These are phyloP conservation scores for Rhodotorula sp. DNA, from an alignment of 1,284 basidiomycete genomes.

Conservation along the genomic window DNA sequence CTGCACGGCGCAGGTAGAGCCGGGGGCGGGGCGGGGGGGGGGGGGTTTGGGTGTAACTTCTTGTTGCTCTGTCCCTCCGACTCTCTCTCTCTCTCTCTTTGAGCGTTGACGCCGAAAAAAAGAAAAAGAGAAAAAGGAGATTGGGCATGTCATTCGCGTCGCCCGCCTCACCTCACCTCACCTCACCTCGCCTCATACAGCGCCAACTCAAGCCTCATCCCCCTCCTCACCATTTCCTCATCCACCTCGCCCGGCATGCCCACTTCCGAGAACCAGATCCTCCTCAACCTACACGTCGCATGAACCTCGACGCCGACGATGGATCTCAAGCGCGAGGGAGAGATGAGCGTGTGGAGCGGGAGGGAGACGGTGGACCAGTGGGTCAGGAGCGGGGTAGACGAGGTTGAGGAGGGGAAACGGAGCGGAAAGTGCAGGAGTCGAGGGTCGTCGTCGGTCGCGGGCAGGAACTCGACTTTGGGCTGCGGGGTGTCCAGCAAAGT, in stretches of 20 bases:
- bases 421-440: constrained; percentile 31
- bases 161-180: too few species aligned
- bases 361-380: constrained; percentile 32
- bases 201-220: constrained; percentile 27
- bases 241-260: constrained; percentile 1
- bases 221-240: constrained; percentile 13
- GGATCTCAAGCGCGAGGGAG: neutral
- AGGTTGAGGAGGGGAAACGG: constrained; percentile 19
- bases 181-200: constrained; percentile 20
- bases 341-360: constrained; percentile 17
- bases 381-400: constrained; percentile 18
- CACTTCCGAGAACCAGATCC: constrained; percentile 32
- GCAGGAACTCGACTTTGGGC: neutral
- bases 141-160: too few species aligned
- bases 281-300: constrained; percentile 28
- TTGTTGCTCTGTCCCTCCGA: too few species aligned
- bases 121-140: neutral
- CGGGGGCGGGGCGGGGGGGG: too few species aligned
- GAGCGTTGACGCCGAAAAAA: too few species aligned
- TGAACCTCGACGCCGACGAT: constrained; percentile 24
- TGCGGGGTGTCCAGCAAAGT: neutral
- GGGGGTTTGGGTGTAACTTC: too few species aligned
- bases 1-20: too few species aligned
- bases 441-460: neutral
- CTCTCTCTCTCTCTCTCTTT: too few species aligned